Base-by-base conservation (phyloP, 345 rosid genomes). In the Cardamine resedifolia region DNA sequence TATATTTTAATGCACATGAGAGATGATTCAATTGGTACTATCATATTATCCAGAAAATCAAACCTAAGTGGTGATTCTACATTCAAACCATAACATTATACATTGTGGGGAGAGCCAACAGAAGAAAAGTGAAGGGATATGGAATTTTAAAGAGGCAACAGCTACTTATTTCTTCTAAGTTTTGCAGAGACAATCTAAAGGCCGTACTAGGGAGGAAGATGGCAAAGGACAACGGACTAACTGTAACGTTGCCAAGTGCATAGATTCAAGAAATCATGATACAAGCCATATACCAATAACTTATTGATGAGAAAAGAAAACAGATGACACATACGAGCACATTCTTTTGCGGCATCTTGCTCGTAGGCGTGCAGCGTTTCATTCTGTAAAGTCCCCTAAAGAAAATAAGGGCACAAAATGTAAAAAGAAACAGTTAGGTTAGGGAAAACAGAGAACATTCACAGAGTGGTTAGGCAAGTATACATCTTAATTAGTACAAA, bases 361-460 rank as follows among this genome's bases (percentile, higher is more conserved):
- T 85, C 92, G 76, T 75, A 88, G 38, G 86, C 85, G 59, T 84
- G 88, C 58, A 91, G 77, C 15, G 80, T 62, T 76, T 70, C 77
- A 69, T 61, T 80, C 61, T 38, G 79, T 49, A 52, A 53, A 55
- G 33, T 28, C 45, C 64, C 71, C 96, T 89, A 73, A 72, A 81
- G 69, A 33, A 45, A 50, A 34, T 11, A 7, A 64, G 27, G 45
- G 26, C 21, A 70, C 52, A 39, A 75, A 70, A 43, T 31, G 77
- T 15, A 10, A 9, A 53, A 48, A 20, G 9, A 30, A 51, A 21
- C 30, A 47, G 66, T 65, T 23, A 50, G 57, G 52, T 49, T 39
- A 66, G 0, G 61, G 10, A 36, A 49, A 39, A 27, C 21, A 66
- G 30, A 66, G 52, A 16, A 36, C 60, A 47, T 20, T 49, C 16